phyloP scores from a whole-genome alignment of 2,329 filamentous ascomycete species.

The Calonectria multiphialidica region DNA sequence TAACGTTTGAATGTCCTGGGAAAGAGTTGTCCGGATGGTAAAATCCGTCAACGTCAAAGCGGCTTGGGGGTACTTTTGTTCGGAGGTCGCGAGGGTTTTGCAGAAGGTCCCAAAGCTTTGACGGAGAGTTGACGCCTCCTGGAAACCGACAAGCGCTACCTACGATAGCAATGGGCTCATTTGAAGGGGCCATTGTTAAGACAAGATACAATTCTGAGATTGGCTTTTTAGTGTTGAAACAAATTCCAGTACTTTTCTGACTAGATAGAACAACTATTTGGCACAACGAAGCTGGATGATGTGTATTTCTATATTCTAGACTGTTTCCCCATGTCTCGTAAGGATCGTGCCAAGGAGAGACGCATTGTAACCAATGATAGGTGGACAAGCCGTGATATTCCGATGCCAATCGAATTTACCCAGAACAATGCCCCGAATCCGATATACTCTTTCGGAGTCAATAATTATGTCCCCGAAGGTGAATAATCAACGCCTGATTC shows the following conservation, averaged over 20 bases:
- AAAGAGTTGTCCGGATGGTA: not conserved
- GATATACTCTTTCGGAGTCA: not conserved
- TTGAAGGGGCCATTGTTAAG: not conserved
- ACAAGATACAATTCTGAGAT: not conserved
- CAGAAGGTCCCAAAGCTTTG: constrained; percentile 5
- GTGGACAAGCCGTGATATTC: not conserved
- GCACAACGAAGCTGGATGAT: not conserved
- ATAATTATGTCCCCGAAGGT: not conserved
- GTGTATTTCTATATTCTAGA: not conserved
- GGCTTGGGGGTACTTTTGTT: not conserved
- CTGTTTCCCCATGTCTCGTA: not conserved
- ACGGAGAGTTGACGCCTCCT: not conserved
- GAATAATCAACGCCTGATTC: not conserved
- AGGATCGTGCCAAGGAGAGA: too few relatives aligned
- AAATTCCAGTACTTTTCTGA: not conserved
- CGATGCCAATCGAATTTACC: too few relatives aligned
- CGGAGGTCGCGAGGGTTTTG: not conserved
- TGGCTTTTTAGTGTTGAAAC: not conserved
- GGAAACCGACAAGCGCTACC: constrained; percentile 1
- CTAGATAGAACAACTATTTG: not conserved
- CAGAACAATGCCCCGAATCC: not conserved
- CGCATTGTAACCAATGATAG: too few relatives aligned
- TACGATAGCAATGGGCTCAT: constrained; percentile 39
- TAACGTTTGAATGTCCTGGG: constrained; percentile 35
- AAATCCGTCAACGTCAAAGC: constrained; percentile 1